Evolutionary conservation across 2,329 filamentous ascomycete species (phyloP).

Genomic region (Fusarium bulbicola): DNA sequence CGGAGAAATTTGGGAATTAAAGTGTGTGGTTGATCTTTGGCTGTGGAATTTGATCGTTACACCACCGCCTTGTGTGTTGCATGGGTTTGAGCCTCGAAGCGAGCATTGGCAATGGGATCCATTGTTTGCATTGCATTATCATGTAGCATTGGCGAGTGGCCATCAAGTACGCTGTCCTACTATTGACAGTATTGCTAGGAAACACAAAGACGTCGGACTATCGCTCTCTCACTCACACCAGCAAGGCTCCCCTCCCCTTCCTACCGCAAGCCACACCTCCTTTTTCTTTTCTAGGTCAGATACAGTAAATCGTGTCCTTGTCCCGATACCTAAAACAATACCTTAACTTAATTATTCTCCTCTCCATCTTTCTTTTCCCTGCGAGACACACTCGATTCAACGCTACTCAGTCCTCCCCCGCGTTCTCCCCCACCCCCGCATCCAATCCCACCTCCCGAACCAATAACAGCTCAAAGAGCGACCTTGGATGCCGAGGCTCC

Average conservation of each 20-base stretch:
- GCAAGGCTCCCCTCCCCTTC: neutral
- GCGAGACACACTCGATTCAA: slow-evolving; percentile 8
- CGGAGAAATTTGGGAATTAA: neutral
- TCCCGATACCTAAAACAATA: neutral
- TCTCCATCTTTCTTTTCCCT: neutral
- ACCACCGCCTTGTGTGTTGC: slow-evolving; percentile 23
- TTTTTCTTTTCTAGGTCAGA: neutral
- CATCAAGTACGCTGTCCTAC: slow-evolving; percentile 10
- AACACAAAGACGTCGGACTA: slow-evolving; percentile 3
- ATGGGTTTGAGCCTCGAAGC: slow-evolving; percentile 28
- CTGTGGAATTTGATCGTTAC: slow-evolving; percentile 11
- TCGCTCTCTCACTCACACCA: slow-evolving; percentile 18
- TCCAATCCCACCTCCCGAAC: slow-evolving; percentile 12
- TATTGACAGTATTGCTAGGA: slow-evolving; percentile 5
- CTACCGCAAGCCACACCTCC: slow-evolving; percentile 4
- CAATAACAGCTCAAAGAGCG: slow-evolving; percentile 20
- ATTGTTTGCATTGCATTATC: neutral
- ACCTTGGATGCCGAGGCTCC: slow-evolving; percentile 33
- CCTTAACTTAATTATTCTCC: slow-evolving; percentile 1
- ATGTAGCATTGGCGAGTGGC: slow-evolving; percentile 5
- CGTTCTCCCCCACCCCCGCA: slow-evolving; percentile 30
- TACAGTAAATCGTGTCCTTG: neutral
- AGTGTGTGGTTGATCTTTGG: neutral
- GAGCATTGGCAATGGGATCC: slow-evolving; percentile 15
- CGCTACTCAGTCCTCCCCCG: slow-evolving; percentile 17